Percentiles rank a stretch among this genome's conserved stretches.
Conservation (phyloP, 2,329 filamentous ascomycete genomes). For the Didymella lethalis region DNA sequence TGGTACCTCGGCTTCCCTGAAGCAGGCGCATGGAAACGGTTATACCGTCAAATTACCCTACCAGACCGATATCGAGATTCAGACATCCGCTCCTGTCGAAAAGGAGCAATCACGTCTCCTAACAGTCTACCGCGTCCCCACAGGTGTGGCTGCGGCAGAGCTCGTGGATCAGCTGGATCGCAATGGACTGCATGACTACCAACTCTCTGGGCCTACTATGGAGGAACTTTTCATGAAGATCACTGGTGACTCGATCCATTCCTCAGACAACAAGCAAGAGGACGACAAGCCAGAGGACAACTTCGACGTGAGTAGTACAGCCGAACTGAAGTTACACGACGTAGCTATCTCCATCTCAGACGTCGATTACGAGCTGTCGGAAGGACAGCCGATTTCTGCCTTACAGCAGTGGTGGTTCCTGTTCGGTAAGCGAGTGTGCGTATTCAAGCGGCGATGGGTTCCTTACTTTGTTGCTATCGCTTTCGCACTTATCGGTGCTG, state of each 20-base stretch:
- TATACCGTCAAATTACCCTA: slow-evolving; percentile 58
- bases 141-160: slow-evolving; percentile 72
- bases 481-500: slow-evolving; percentile 79
- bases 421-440: slow-evolving; percentile 76
- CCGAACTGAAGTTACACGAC: slow-evolving; percentile 17
- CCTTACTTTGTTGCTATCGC: slow-evolving; percentile 76
- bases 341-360: slow-evolving; percentile 8
- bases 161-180: slow-evolving; percentile 74
- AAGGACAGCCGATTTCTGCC: slow-evolving; percentile 73
- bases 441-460: slow-evolving; percentile 77
- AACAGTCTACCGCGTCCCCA: slow-evolving; percentile 74
- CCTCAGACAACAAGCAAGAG: slow-evolving; percentile 1
- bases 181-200: slow-evolving; percentile 73
- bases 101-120: slow-evolving; percentile 68
- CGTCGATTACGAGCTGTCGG: slow-evolving; percentile 57
- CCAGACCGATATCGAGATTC: slow-evolving; percentile 22
- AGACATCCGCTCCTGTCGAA: slow-evolving; percentile 25
- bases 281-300: slow-evolving; percentile 38
- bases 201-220: slow-evolving; percentile 85
- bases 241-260: slow-evolving; percentile 67
- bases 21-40: slow-evolving; percentile 78
- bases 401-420: slow-evolving; percentile 74
- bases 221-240: slow-evolving; percentile 89
- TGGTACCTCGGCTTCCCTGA: slow-evolving; percentile 82
- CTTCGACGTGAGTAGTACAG: slow-evolving; percentile 39